A percentile compares a stretch with the other conserved stretches of the same genome.
Conservation (phyloP, 2,329 filamentous ascomycete genomes). For the Microdochium trichocladiopsis region DNA sequence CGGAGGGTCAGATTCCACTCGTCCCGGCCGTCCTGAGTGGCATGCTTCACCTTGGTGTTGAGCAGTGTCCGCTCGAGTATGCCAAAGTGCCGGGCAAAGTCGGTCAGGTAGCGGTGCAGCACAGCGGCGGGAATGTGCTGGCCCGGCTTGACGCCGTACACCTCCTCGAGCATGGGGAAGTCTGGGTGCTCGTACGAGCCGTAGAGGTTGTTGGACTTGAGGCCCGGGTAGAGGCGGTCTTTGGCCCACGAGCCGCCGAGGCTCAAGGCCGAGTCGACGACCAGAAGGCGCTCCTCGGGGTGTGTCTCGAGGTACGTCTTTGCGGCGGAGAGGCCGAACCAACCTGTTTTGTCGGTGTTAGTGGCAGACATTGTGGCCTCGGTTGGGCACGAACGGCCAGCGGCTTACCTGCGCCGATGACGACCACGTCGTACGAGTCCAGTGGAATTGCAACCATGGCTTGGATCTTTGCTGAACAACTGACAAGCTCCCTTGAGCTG, state of each 20-base stretch:
- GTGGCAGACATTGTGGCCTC: not conserved
- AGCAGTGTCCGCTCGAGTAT: constrained; percentile 41
- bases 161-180: constrained; percentile 13
- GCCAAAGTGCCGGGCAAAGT: constrained; percentile 45
- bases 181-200: constrained; percentile 31
- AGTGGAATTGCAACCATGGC: not conserved
- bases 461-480: not conserved
- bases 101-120: constrained; percentile 48
- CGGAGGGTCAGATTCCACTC: constrained; percentile 21
- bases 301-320: constrained; percentile 39
- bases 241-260: constrained; percentile 34
- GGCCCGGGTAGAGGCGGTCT: constrained; percentile 31
- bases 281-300: constrained; percentile 26
- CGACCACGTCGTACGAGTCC: not conserved
- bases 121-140: constrained; percentile 52
- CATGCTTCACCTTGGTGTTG: constrained; percentile 39
- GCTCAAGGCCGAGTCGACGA: constrained; percentile 31
- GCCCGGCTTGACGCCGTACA: constrained; percentile 36
- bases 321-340: constrained; percentile 32
- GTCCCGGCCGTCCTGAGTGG: constrained; percentile 29
- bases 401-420: not conserved
- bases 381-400: too few species aligned
- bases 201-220: constrained; percentile 33
- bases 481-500: not conserved
- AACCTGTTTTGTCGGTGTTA: constrained; percentile 1